Percentiles rank a stretch among this genome's conserved stretches.
Evolutionary conservation across 2,329 filamentous ascomycete genomes (phyloP).

Genomic region (Graphilbum fragrans): DNA sequence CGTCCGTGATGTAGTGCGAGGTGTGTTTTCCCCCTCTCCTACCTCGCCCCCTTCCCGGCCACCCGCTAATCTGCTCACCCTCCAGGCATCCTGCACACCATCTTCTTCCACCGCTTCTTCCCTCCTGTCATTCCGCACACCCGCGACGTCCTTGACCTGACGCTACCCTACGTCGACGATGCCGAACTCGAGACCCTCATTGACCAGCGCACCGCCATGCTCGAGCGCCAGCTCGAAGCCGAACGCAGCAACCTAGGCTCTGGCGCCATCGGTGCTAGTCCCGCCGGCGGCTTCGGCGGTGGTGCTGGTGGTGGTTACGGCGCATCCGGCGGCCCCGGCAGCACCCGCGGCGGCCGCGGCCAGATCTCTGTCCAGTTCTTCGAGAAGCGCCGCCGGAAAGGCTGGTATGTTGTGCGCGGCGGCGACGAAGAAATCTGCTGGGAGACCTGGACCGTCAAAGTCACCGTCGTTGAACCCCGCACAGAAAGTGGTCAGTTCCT

Average conservation of each 20-base stretch:
- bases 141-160: conserved; percentile 81
- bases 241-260: conserved; percentile 31
- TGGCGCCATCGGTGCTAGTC: conserved; percentile 30
- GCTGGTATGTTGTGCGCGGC: conserved; percentile 55
- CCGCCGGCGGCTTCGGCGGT: conserved; percentile 8
- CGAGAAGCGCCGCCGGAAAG: conserved; percentile 77
- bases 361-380: conserved; percentile 86
- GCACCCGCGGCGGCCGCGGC: conserved; percentile 51
- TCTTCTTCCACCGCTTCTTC: conserved; percentile 99
- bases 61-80: background rate
- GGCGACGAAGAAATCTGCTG: conserved; percentile 88
- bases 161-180: conserved; percentile 79
- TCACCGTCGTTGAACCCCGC: conserved; percentile 80
- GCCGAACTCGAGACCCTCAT: conserved; percentile 88
- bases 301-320: conserved; percentile 6
- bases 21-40: conserved; percentile 27
- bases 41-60: conserved; percentile 7
- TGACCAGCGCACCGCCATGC: conserved; percentile 68
- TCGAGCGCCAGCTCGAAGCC: conserved; percentile 66
- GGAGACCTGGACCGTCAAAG: conserved; percentile 91
- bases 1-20: conserved; percentile 87
- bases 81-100: conserved; percentile 81
- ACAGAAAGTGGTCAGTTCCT: conserved; percentile 66
- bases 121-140: conserved; percentile 71
- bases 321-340: conserved; percentile 30